These are phyloP conservation scores for Ophiostoma ulmi DNA, from an alignment of 2,329 filamentous ascomycete species.

Conservation along the genomic window DNA sequence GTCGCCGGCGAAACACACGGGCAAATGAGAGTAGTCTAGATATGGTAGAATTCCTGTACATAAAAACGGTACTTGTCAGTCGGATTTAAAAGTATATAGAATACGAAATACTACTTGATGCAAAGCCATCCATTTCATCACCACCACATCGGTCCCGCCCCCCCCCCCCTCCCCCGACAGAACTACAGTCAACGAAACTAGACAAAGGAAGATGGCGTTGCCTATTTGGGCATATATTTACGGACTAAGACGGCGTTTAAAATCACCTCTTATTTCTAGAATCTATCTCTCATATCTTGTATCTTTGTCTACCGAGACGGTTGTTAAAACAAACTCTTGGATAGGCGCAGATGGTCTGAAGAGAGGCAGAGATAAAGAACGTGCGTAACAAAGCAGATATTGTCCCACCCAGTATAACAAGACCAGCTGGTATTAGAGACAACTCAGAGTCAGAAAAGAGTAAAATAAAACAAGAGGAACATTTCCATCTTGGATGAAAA, in stretches of 20 bases:
- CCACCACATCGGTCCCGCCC: not conserved
- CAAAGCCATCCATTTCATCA: not conserved
- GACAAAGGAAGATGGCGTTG: not conserved
- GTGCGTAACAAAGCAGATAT: not conserved
- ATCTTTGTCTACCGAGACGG: not conserved
- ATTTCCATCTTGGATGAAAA: not conserved
- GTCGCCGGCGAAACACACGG: slow-evolving; percentile 5
- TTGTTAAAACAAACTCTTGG: not conserved
- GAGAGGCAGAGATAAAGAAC: not conserved
- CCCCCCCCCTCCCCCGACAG: not conserved
- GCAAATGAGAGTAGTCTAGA: not conserved
- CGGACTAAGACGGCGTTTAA: not conserved
- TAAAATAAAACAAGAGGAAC: not conserved
- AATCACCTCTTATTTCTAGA: no score
- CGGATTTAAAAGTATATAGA: not conserved
- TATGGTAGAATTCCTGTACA: not conserved
- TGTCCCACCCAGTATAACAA: not conserved
- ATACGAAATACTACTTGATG: not conserved
- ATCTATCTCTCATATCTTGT: no score
- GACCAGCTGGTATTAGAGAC: not conserved
- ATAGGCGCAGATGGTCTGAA: not conserved
- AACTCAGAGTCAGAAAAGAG: not conserved
- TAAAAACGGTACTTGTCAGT: not conserved
- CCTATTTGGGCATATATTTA: not conserved
- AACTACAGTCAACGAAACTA: not conserved